Conservation (phyloP, 805 yeast genomes). For the Yamadazyma phyllophila region DNA sequence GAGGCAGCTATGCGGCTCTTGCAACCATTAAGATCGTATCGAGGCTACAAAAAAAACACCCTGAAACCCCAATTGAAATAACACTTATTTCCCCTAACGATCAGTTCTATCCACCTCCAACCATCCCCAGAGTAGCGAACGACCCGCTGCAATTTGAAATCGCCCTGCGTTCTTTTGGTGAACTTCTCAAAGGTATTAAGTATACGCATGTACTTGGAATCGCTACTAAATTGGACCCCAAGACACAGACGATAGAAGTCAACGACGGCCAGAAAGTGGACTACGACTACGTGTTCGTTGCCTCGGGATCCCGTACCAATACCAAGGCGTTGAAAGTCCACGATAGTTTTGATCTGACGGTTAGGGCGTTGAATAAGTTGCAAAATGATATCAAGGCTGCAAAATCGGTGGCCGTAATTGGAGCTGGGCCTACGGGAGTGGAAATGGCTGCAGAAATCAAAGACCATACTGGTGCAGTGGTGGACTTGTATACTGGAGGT, state of each 20-base stretch:
- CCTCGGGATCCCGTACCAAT: conserved; percentile 28
- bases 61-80: conserved; percentile 14
- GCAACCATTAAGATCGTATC: conserved; percentile 11
- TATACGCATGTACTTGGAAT: conserved; percentile 22
- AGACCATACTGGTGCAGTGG: conserved; percentile 13
- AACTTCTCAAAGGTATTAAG: conserved; percentile 15
- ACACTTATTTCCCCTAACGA: conserved; percentile 18
- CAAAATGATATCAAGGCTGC: conserved; percentile 18
- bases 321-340: conserved; percentile 26
- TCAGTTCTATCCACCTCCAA: conserved; percentile 22
- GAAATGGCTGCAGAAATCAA: conserved; percentile 40
- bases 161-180: conserved; percentile 18
- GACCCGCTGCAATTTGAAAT: conserved; percentile 22
- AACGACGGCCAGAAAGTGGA: conserved; percentile 11
- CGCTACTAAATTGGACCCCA: conserved; percentile 26
- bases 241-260: conserved; percentile 15
- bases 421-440: conserved; percentile 40
- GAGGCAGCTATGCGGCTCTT: conserved; percentile 33
- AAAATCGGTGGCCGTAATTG: conserved; percentile 32
- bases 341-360: conserved; percentile 15
- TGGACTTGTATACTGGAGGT: conserved; percentile 27
- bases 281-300: conserved; percentile 34
- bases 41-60: background rate
- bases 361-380: conserved; percentile 16
- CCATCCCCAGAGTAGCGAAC: conserved; percentile 31